Base-by-base conservation (phyloP, 1,139 yeast species). In the Taiozyma sp. region DNA sequence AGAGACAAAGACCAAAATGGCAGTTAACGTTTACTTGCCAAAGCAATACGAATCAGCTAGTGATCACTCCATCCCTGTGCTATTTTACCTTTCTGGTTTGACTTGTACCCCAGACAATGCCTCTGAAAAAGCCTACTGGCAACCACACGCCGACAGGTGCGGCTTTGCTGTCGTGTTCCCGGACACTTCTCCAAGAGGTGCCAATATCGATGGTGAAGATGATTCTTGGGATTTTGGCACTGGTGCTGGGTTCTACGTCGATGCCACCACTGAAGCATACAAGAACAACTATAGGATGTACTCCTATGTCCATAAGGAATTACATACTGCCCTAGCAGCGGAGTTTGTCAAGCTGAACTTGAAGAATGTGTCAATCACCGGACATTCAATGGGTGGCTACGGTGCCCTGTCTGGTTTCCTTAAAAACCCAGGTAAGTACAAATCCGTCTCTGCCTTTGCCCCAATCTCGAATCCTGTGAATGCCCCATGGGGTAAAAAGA, bases 361-460 rank as follows among this genome's bases (percentile, higher is more conserved):
- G 50, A 65, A 69, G 35, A 83, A 79, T 47, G 76, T 84, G 50
- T 79, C 93, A 29, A 82, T 93, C 56, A 83, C 95, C 11, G 98
- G 98, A 44, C 98, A 93, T 68, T 93, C 99, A 2, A 93, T 93
- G 98, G 99, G 99, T 47, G 99, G 99, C 0, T 89, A 79, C 67
- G 99, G 99, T 49, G 96, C 99, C 0, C 71, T 93, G 54, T 73
- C 85, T 50, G 83, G 95, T 16, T 91, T 80, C 66, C 71, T 93
- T 51, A 79, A 76, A 57, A 82, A 87, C 65, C 89, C 93, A 1
- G 86, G 83, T 4, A 74, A 74, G 62, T 93, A 86, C 74, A 81
- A 80, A 66, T 83, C 95, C 2, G 95, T 88, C 39, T 81, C 91
- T 54, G 98, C 97, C 0, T 93, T 93, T 71, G 81, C 97, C 0